Conservation (phyloP, 2,329 filamentous ascomycete genomes). For the Fusarium devonianum region DNA sequence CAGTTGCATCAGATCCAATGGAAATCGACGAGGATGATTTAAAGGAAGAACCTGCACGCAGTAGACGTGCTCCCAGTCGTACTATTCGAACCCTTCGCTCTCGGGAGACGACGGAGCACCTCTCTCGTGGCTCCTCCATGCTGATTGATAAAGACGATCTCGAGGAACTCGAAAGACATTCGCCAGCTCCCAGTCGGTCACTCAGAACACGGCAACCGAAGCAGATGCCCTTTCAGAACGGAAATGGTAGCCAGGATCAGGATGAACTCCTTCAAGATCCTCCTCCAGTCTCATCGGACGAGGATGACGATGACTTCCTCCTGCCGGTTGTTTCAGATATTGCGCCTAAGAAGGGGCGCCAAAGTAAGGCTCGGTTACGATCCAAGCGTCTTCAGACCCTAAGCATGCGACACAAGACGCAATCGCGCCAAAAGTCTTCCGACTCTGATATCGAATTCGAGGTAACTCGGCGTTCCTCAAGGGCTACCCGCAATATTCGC, state of each 20-base stretch:
- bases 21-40: slow-evolving; percentile 41
- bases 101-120: slow-evolving; percentile 36
- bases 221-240: slow-evolving; percentile 38
- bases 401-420: slow-evolving; percentile 19
- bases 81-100: slow-evolving; percentile 36
- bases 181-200: slow-evolving; percentile 21
- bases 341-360: slow-evolving; percentile 34
- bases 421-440: slow-evolving; percentile 36
- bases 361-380: slow-evolving; percentile 30
- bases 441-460: slow-evolving; percentile 63
- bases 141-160: slow-evolving; percentile 33
- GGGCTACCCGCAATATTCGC: slow-evolving; percentile 53
- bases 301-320: slow-evolving; percentile 46
- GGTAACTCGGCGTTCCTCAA: slow-evolving; percentile 56
- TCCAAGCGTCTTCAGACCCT: slow-evolving; percentile 31
- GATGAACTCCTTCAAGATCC: slow-evolving; percentile 46
- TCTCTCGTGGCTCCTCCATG: slow-evolving; percentile 23
- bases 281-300: slow-evolving; percentile 40
- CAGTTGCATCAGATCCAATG: slow-evolving; percentile 38
- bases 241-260: slow-evolving; percentile 34
- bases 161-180: slow-evolving; percentile 13
- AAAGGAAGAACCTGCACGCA: slow-evolving; percentile 15
- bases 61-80: slow-evolving; percentile 15
- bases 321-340: slow-evolving; percentile 50
- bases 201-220: slow-evolving; percentile 40